Conservation (phyloP, 768 basidiomycete genomes). For the Phlegmacium glaucopus region DNA sequence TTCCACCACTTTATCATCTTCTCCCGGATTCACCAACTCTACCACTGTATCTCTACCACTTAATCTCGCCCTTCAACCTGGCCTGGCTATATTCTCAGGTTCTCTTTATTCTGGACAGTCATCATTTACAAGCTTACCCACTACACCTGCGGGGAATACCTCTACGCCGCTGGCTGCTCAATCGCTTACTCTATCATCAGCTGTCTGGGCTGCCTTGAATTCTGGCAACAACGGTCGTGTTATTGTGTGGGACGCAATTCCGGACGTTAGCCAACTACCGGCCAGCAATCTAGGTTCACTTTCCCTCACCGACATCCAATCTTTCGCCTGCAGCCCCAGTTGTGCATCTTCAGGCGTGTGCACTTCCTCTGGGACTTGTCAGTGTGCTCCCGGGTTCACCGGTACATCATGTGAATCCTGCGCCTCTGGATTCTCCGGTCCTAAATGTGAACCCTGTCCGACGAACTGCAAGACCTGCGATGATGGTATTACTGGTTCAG, state of each 20-base stretch:
- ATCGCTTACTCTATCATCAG: constrained; percentile 63
- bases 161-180: constrained; percentile 50
- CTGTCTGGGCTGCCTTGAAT: constrained; percentile 65
- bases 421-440: constrained; percentile 64
- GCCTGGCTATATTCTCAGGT: constrained; percentile 61
- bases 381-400: constrained; percentile 66
- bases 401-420: constrained; percentile 79
- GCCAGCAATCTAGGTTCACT: constrained; percentile 44
- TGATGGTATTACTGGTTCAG: constrained; percentile 72
- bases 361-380: constrained; percentile 60
- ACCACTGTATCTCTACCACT: constrained; percentile 57
- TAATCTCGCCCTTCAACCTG: constrained; percentile 61
- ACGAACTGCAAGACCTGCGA: constrained; percentile 65
- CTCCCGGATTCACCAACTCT: constrained; percentile 61
- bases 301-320: constrained; percentile 66
- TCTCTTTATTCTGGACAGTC: constrained; percentile 64
- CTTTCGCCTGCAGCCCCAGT: constrained; percentile 64
- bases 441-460: constrained; percentile 64
- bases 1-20: constrained; percentile 53
- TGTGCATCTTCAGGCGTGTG: constrained; percentile 66
- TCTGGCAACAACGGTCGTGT: constrained; percentile 55
- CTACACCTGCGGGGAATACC: constrained; percentile 41
- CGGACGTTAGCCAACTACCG: constrained; percentile 70
- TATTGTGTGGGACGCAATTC: constrained; percentile 79
- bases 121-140: constrained; percentile 56